Conservation (phyloP, 2,329 filamentous ascomycete genomes). For the Pseudomassariella vexata region DNA sequence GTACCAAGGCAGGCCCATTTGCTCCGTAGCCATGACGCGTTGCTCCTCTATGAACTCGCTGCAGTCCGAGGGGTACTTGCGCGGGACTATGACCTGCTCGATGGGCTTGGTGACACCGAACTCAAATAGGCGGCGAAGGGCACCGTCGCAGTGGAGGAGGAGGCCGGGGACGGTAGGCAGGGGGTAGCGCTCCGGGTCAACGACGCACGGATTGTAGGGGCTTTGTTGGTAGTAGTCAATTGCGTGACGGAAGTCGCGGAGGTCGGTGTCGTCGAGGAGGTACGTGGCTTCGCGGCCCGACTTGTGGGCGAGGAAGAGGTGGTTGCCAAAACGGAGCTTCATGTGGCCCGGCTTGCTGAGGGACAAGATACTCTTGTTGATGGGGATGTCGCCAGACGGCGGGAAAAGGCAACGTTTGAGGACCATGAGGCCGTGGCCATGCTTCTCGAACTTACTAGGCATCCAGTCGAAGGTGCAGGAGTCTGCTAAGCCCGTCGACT, state of each 20-base stretch:
- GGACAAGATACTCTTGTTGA: constrained; percentile 8
- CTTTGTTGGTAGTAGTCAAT: constrained; percentile 8
- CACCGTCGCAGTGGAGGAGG: constrained; percentile 8
- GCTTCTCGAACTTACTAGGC: constrained; percentile 1
- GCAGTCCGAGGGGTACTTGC: neutral
- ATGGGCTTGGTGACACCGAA: constrained; percentile 1
- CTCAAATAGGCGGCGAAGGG: constrained; percentile 1
- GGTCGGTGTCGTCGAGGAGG: constrained; percentile 7
- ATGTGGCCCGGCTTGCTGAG: constrained; percentile 10
- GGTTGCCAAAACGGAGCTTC: constrained; percentile 8
- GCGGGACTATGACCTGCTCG: constrained; percentile 2
- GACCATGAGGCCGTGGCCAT: constrained; percentile 6
- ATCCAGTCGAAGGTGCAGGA: too few species aligned
- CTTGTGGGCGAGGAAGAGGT: constrained; percentile 5
- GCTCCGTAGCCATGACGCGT: neutral
- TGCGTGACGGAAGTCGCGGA: constrained; percentile 10
- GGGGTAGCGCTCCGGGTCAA: constrained; percentile 5
- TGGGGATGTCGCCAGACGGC: neutral
- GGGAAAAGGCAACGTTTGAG: constrained; percentile 1
- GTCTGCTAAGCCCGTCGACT: constrained; percentile 1
- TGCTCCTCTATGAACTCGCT: constrained; percentile 1
- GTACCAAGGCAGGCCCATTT: constrained; percentile 9
- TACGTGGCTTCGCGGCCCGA: constrained; percentile 1
- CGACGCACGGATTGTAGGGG: constrained; percentile 7
- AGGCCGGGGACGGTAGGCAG: constrained; percentile 4